Percentiles rank a stretch among this genome's conserved stretches.
These are phyloP conservation scores for Torulaspora pretoriensis DNA, from an alignment of 1,139 yeast species.

Conservation along the genomic window DNA sequence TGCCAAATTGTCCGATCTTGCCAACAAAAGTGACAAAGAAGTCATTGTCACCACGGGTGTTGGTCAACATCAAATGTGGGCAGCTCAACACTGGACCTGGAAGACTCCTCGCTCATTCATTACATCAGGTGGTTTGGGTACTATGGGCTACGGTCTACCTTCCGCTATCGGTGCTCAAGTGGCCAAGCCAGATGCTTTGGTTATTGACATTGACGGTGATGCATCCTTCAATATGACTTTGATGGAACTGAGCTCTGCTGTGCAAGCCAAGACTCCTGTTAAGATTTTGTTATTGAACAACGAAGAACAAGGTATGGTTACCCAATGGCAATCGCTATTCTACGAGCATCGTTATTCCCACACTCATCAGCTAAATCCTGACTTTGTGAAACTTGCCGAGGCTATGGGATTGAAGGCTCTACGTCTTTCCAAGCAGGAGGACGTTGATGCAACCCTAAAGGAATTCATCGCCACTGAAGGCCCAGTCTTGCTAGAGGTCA, in stretches of 20 bases:
- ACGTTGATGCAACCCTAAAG: conserved; percentile 57
- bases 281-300: conserved; percentile 86
- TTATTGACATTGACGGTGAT: conserved; percentile 96
- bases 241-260: conserved; percentile 88
- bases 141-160: conserved; percentile 97
- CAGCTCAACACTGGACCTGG: conserved; percentile 97
- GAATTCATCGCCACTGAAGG: conserved; percentile 74
- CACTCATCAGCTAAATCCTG: conserved; percentile 93
- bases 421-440: conserved; percentile 63
- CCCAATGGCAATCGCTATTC: conserved; percentile 97
- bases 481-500: conserved; percentile 85
- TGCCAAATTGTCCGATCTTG: conserved; percentile 69
- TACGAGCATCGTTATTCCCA: conserved; percentile 95
- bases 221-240: conserved; percentile 97
- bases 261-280: conserved; percentile 87
- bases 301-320: conserved; percentile 99
- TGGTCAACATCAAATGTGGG: conserved; percentile 99
- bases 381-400: conserved; percentile 87
- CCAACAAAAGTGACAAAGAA: conserved; percentile 58
- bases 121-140: conserved; percentile 97
- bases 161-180: conserved; percentile 98
- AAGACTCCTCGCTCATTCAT: conserved; percentile 85
- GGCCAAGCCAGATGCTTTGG: conserved; percentile 90
- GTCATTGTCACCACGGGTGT: conserved; percentile 95
- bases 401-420: conserved; percentile 90